Percentiles rank a stretch among this genome's conserved stretches.
These are phyloP conservation scores for Echinosophora koreensis DNA, from an alignment of 306 rosid species.

Conservation along the genomic window DNA sequence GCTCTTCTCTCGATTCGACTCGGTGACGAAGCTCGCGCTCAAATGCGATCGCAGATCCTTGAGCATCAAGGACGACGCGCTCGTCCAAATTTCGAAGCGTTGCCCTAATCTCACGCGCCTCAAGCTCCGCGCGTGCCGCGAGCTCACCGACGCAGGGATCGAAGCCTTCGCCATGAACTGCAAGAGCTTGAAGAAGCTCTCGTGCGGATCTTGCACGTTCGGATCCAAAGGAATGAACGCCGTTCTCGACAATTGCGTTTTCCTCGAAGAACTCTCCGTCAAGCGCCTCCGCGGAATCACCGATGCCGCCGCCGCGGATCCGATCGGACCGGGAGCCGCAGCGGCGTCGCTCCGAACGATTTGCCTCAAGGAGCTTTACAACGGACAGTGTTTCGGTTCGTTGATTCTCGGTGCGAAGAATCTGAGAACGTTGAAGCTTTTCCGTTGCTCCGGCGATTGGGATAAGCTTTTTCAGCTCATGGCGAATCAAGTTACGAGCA, in stretches of 20 bases:
- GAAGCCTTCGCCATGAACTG: conserved; percentile 82
- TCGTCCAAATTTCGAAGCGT: conserved; percentile 68
- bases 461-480: conserved; percentile 71
- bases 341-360: conserved; percentile 69
- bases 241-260: conserved; percentile 71
- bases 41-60: conserved; percentile 90
- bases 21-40: conserved; percentile 88
- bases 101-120: conserved; percentile 94
- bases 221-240: conserved; percentile 97
- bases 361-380: conserved; percentile 88
- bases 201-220: conserved; percentile 92
- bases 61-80: conserved; percentile 82
- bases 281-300: conserved; percentile 89
- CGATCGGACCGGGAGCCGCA: conserved; percentile 84
- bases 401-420: conserved; percentile 83
- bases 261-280: conserved; percentile 87
- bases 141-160: conserved; percentile 82
- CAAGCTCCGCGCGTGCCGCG: conserved; percentile 93
- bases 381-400: conserved; percentile 92
- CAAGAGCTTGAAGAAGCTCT: conserved; percentile 88
- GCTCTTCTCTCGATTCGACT: conserved; percentile 85
- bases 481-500: conserved; percentile 53
- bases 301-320: conserved; percentile 66
- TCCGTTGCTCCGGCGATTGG: conserved; percentile 96
- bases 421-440: conserved; percentile 83